Evolutionary conservation across 306 rosid genomes (phyloP), one percentile per base, ranked within the genome.

Genomic region (Datisca glomerata): DNA sequence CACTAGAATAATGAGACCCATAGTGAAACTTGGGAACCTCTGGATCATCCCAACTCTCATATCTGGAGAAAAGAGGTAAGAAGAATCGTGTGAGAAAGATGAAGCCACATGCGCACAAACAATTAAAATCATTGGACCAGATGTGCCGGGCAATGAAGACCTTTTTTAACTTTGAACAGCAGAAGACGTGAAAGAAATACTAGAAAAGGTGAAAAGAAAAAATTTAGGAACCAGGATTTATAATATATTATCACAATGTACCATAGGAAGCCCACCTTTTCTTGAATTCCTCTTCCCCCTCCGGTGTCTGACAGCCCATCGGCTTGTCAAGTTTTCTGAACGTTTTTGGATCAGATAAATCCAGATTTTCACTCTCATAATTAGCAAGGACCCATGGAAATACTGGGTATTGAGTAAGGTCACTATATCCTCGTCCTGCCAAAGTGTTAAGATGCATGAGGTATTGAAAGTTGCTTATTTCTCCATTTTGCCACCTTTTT

Each of bases 381-480:
- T 91, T 94, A 19, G 96, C 77, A 67, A 91, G 92, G 53, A 85
- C 85, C 99, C 99, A 91, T 23, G 99, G 99, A 53, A 91, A 91
- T 54, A 91, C 99, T 29, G 99, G 99, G 66, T 84, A 91, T 51
- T 91, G 99, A 40, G 99, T 91, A 57, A 91, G 96, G 71, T 91
- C 99, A 59, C 94, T 91, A 66, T 91, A 91, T 31, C 99, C 99
- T 41, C 99, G 99, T 32, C 99, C 99, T n/a, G 99, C 99, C 74
- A 85, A 78, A 51, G 99, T 91, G 57, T 91, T 91, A 40, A 91
- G 96, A 74, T 85, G 94, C 99, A 91, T 91, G 63, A 91, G 96
- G 70, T 91, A 91, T 51, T 91, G 99, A 59, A 91, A 91, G 59
- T 91, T 91, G 85, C 92, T 91, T 53, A 85, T 91, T 67, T 91